Base-by-base conservation (phyloP, 139 green algal species). In the Chlamydomonas urium region DNA sequence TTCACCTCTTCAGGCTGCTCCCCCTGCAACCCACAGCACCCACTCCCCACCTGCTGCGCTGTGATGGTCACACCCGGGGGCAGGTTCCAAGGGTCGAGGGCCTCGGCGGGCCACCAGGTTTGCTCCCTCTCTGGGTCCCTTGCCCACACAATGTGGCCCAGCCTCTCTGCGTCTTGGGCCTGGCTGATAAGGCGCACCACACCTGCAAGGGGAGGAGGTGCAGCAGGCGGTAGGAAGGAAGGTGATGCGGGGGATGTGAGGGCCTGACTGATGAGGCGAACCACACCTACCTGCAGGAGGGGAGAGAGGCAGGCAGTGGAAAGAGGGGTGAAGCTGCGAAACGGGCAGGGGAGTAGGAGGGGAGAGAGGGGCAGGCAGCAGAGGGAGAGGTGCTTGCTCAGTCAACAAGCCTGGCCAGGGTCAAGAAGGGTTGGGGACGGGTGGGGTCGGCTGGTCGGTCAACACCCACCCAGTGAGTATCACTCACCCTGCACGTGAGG, bases 91-190 rank as follows among this genome's bases (percentile, higher is more conserved):
- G 87, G 87, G 74, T 93, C 81, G 29, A 91, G 65, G 24, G 79
- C 82, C 67, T 93, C 82, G 8, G 63, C 83, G 1, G 88, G 87
- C 88, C 87, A 92, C 72, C 47, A 85, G 23, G 59, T 37, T 26
- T 56, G 57, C 32, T 67, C 60, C 10, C 60, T 14, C 19, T 26
- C 19, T 5, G 68, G 42, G 42, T 85, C 81, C 26, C 26, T 38
- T 0, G 67, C 79, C 83, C 83, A 90, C 36, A 87, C 80, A 6
- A 90, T 59, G 21, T 72, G 66, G 26, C 80, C 78, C 35, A 89
- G 74, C 67, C 80, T 79, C 37, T 85, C 80, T 10, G 66, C 59
- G 45, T 87, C 83, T 1, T 58, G 47, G 3, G 61, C 33, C 33
- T 10, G 21, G 50, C 42, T 63, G 32, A 50, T 8, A 57, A 79